Evolutionary conservation across 169 alveolate species (phyloP).

Genomic region (Plasmodium knowlesi): DNA sequence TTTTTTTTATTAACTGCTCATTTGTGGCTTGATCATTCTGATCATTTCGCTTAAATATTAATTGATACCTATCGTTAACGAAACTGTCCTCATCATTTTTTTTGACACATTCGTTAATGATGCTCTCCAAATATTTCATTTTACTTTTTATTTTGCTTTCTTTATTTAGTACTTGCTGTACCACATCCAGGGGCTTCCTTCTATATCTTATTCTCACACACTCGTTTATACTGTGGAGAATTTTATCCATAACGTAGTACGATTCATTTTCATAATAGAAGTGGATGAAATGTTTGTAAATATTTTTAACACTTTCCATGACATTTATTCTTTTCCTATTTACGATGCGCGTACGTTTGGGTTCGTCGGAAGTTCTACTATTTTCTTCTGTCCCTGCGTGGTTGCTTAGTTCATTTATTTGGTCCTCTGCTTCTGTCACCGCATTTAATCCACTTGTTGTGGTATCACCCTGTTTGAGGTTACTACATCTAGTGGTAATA

Average conservation of each 20-base stretch:
- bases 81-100: slow-evolving; percentile 18
- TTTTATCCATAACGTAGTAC: slow-evolving; percentile 23
- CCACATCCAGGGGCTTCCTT: neutral
- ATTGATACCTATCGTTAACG: neutral
- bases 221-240: slow-evolving; percentile 35
- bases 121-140: slow-evolving; percentile 23
- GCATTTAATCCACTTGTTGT: neutral
- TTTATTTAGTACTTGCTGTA: slow-evolving; percentile 29
- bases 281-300: slow-evolving; percentile 1
- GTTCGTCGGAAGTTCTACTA: neutral
- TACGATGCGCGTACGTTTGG: neutral
- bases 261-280: slow-evolving; percentile 66
- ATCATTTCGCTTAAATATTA: neutral
- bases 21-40: neutral
- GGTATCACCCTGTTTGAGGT: neutral
- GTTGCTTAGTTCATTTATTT: neutral
- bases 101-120: slow-evolving; percentile 33
- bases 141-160: slow-evolving; percentile 36
- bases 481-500: neutral
- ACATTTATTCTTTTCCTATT: neutral
- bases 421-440: neutral
- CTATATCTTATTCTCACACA: slow-evolving; percentile 38
- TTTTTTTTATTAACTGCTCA: neutral
- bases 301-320: neutral
- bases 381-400: neutral